These are phyloP conservation scores for Kandelia obovata DNA, from an alignment of 345 rosid species.

Conservation along the genomic window DNA sequence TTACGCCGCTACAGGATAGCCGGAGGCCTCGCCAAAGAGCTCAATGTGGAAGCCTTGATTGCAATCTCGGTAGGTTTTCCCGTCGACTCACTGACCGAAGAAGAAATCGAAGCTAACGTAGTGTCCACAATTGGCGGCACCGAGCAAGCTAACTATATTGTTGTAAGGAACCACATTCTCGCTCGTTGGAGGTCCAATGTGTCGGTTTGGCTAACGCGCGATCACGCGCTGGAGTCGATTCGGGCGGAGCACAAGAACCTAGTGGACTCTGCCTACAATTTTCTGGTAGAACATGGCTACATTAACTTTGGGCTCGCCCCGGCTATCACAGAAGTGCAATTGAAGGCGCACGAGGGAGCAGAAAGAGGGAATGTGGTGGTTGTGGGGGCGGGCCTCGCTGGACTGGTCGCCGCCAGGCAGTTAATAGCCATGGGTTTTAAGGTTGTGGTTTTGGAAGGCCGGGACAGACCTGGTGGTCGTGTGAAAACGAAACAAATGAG, in stretches of 20 bases:
- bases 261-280: slow-evolving; percentile 69
- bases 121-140: slow-evolving; percentile 64
- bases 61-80: slow-evolving; percentile 93
- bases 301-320: slow-evolving; percentile 79
- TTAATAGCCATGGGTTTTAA: slow-evolving; percentile 82
- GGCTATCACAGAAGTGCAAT: slow-evolving; percentile 62
- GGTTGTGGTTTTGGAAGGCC: slow-evolving; percentile 83
- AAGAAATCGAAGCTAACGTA: slow-evolving; percentile 91
- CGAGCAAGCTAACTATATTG: slow-evolving; percentile 73
- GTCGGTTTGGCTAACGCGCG: slow-evolving; percentile 69
- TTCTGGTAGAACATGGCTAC: slow-evolving; percentile 78
- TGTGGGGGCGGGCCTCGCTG: slow-evolving; percentile 84
- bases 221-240: slow-evolving; percentile 69
- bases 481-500: slow-evolving; percentile 78
- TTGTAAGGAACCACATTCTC: slow-evolving; percentile 79
- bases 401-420: slow-evolving; percentile 86
- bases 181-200: slow-evolving; percentile 86
- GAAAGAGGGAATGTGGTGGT: slow-evolving; percentile 75
- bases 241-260: slow-evolving; percentile 60
- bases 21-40: slow-evolving; percentile 53
- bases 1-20: slow-evolving; percentile 54
- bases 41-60: slow-evolving; percentile 72
- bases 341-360: slow-evolving; percentile 42
- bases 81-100: slow-evolving; percentile 83
- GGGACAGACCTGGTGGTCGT: slow-evolving; percentile 79